Base-by-base conservation (phyloP, 345 rosid genomes). In the Lepidium didymum region DNA sequence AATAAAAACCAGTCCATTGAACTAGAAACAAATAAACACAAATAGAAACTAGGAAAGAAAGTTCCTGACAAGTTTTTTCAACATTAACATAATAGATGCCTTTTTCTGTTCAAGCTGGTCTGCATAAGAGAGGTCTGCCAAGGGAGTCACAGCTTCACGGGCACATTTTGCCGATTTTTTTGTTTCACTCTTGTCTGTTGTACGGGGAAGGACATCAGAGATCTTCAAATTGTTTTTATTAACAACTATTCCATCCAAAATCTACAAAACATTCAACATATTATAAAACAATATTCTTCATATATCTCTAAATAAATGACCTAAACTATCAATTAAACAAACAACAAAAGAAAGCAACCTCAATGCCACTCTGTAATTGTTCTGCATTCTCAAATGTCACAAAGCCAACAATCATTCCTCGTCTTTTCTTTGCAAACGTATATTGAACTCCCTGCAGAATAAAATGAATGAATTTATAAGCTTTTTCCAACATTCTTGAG, bases 361-460 rank as follows among this genome's bases (percentile, higher is more conserved):
- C 73, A 25, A 79, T 31, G 53, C 90, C 89, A 37, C 36, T 80
- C 66, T 79, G 69, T 80, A 90, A 53, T 51, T 83, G 90, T 66
- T 88, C 88, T n/a, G 77, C 54, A 72, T 73, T 77, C 76, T 83
- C 96, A 67, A 90, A 93, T 58, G 77, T 84, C 67, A 93, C 84
- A 77, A 90, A 88, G 68, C 97, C 97, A 44, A 90, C 92, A 9
- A 69, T 35, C 97, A 88, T 88, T 75, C 90, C 94, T 75, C 83
- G 73, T 84, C 84, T 90, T 65, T 90, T 90, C 91, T 90, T 90
- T 1, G 82, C 89, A 68, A 76, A 84, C 78, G 80, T 82, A 59
- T 67, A 85, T 10, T 62, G 14, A 69, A 88, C 66, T 54, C 88
- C 92, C 97, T 90, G 77, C 42, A 23, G 9, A 4, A 10, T 47